Conservation (phyloP, 768 basidiomycete genomes). For the Cytidiella melzeri region DNA sequence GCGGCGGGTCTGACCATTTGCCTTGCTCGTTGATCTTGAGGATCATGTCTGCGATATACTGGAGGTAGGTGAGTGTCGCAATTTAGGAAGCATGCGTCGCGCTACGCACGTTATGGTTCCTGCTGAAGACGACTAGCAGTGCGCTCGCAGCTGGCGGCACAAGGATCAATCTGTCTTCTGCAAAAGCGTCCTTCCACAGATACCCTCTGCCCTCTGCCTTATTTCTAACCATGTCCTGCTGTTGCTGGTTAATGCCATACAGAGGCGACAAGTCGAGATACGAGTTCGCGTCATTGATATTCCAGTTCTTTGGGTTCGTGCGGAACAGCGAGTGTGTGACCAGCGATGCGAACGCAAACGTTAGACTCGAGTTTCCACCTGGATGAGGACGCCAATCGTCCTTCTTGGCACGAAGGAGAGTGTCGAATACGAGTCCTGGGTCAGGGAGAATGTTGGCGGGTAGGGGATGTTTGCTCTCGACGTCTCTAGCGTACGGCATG, state of each 20-base stretch:
- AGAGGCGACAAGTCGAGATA: constrained; percentile 54
- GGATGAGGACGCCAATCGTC: constrained; percentile 26
- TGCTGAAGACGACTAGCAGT: constrained; percentile 47
- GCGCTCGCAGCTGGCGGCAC: constrained; percentile 49
- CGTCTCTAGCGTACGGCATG: constrained; percentile 47
- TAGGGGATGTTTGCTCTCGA: constrained; percentile 37
- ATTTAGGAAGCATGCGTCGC: background rate
- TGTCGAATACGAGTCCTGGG: constrained; percentile 33
- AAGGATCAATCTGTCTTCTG: constrained; percentile 45
- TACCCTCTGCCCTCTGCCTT: constrained; percentile 43
- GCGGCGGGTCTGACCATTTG: constrained; percentile 38
- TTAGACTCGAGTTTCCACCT: constrained; percentile 26
- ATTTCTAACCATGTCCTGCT: constrained; percentile 39
- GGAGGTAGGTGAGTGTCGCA: background rate
- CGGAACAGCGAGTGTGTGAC: constrained; percentile 34
- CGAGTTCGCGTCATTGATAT: constrained; percentile 46
- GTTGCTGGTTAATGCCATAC: constrained; percentile 42
- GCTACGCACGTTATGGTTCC: constrained; percentile 50
- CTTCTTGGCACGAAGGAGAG: constrained; percentile 27
- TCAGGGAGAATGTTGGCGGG: constrained; percentile 44
- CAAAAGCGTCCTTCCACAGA: constrained; percentile 48
- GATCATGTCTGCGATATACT: constrained; percentile 51
- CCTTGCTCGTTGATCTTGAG: constrained; percentile 50
- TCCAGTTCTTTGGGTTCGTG: constrained; percentile 36
- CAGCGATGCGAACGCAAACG: constrained; percentile 24